These are phyloP conservation scores for Erodium trifolium DNA, from an alignment of 441 rosid genomes.

Conservation along the genomic window DNA sequence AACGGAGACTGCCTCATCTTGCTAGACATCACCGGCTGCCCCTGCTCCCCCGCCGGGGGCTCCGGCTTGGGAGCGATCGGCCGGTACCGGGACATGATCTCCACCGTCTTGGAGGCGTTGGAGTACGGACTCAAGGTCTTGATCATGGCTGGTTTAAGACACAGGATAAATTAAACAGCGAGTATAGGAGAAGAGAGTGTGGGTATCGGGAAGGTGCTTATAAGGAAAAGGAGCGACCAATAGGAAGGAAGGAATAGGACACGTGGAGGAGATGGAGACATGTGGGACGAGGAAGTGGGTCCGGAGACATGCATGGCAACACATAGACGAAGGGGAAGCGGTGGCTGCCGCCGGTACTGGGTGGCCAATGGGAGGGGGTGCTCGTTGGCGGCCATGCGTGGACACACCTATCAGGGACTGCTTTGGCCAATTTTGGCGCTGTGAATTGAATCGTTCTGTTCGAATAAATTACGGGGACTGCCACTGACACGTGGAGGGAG, in stretches of 20 bases:
- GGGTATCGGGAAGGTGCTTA: neutral
- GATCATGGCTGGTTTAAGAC: conserved; percentile 37
- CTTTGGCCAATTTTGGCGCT: too few relatives aligned
- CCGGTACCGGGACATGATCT: conserved; percentile 82
- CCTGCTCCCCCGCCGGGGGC: conserved; percentile 26
- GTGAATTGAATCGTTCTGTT: neutral
- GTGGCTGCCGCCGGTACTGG: neutral
- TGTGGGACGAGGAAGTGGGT: neutral
- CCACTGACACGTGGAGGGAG: neutral
- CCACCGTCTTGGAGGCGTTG: conserved; percentile 62
- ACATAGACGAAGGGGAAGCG: neutral
- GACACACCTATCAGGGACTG: neutral
- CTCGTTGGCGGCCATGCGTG: neutral
- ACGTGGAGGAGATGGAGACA: neutral
- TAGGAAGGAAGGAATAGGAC: neutral
- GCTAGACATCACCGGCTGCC: too few relatives aligned
- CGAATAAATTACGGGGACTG: neutral
- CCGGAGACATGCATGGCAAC: neutral
- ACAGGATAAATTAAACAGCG: neutral
- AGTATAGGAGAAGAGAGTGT: neutral
- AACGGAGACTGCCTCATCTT: conserved; percentile 47
- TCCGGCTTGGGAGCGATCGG: conserved; percentile 92
- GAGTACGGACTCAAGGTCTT: conserved; percentile 39
- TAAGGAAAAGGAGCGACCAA: neutral
- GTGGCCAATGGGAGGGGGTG: neutral